Conservation (phyloP, 495 filamentous ascomycete species). For the Penicillium coprophilum region DNA sequence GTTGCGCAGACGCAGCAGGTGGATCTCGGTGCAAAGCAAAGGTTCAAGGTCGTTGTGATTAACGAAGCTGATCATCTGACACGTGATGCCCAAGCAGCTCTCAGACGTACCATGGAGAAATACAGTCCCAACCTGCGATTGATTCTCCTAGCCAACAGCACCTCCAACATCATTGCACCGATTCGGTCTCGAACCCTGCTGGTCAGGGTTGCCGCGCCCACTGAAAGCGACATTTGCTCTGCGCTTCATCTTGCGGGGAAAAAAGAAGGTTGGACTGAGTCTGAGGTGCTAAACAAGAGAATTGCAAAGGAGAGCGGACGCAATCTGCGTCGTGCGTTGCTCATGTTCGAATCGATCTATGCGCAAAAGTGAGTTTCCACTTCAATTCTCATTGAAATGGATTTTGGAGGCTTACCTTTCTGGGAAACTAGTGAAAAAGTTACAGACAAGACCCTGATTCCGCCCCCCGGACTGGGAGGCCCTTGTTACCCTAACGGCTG, state of each 20-base stretch:
- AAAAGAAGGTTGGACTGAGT: conserved; percentile 72
- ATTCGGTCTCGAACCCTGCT: conserved; percentile 87
- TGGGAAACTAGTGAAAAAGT: conserved; percentile 72
- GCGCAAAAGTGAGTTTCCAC: conserved; percentile 76
- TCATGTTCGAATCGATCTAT: conserved; percentile 96
- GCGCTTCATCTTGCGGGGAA: conserved; percentile 73
- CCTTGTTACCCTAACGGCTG: conserved; percentile 79
- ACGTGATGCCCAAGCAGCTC: conserved; percentile 90
- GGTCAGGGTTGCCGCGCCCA: conserved; percentile 89
- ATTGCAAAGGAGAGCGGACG: conserved; percentile 91
- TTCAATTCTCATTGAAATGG: not conserved
- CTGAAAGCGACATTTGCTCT: conserved; percentile 73
- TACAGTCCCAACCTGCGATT: conserved; percentile 91
- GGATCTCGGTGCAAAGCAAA: conserved; percentile 80
- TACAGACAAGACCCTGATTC: conserved; percentile 81
- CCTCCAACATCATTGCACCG: conserved; percentile 95
- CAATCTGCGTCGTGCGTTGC: conserved; percentile 82
- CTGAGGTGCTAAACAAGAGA: conserved; percentile 68
- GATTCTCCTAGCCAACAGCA: conserved; percentile 90
- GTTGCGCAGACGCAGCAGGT: conserved; percentile 99
- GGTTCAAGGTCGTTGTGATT: conserved; percentile 98
- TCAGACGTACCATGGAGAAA: conserved; percentile 98
- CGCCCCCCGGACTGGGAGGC: conserved; percentile 94
- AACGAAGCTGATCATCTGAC: conserved; percentile 98
- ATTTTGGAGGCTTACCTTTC: conserved; percentile 17